phyloP scores from a whole-genome alignment of 306 rosid species.

The Luffa aegyptiaca region DNA sequence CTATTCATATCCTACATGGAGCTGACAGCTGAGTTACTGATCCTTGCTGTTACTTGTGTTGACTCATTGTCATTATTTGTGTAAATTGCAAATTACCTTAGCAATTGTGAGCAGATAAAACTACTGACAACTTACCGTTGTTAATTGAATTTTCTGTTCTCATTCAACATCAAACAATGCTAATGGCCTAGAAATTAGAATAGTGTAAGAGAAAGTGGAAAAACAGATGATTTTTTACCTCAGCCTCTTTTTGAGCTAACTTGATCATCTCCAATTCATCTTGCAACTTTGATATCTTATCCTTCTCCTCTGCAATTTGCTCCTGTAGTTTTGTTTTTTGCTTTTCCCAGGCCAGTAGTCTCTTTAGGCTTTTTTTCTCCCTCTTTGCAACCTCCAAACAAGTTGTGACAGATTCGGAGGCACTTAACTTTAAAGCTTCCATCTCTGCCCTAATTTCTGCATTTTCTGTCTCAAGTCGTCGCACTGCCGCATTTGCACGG shows the following conservation, averaged over 20 bases:
- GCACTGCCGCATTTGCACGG: constrained; percentile 80
- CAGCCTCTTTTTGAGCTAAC: constrained; percentile 56
- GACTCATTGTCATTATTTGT: not conserved
- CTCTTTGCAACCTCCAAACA: constrained; percentile 83
- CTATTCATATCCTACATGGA: not conserved
- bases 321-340: constrained; percentile 71
- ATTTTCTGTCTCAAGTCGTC: constrained; percentile 74
- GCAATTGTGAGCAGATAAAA: not conserved
- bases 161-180: not conserved
- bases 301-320: constrained; percentile 60
- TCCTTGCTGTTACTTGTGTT: not conserved
- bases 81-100: not conserved
- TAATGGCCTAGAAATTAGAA: not conserved
- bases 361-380: constrained; percentile 77
- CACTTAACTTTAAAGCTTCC: constrained; percentile 97
- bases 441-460: constrained; percentile 95
- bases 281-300: constrained; percentile 53
- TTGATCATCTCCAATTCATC: constrained; percentile 40
- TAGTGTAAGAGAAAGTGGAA: not conserved
- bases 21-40: not conserved
- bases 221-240: constrained; percentile 33
- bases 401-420: constrained; percentile 70
- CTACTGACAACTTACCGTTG: not conserved
- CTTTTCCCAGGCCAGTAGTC: constrained; percentile 89
- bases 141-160: not conserved